Percentiles rank a stretch among this genome's conserved stretches.
These are phyloP conservation scores for Penicillium maclennaniae DNA, from an alignment of 495 filamentous ascomycete species.

Conservation along the genomic window DNA sequence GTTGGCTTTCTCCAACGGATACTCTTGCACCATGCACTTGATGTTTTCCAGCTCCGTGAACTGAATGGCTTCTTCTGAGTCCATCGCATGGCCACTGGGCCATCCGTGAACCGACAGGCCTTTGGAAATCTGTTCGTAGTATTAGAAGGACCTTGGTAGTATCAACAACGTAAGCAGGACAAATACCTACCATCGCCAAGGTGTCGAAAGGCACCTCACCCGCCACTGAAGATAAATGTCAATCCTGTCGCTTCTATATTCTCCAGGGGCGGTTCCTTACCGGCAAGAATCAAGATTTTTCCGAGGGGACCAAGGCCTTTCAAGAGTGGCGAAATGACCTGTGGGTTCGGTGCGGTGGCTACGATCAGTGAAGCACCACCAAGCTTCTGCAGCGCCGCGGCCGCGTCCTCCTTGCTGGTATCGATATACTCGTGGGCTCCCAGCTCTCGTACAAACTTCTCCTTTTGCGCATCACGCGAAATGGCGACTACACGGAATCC, in stretches of 20 bases:
- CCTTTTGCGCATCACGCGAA: conserved; percentile 54
- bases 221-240: conserved; percentile 11
- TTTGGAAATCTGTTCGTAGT: conserved; percentile 25
- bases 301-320: conserved; percentile 53
- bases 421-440: conserved; percentile 70
- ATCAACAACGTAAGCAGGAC: background rate
- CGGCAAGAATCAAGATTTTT: conserved; percentile 56
- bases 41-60: conserved; percentile 57
- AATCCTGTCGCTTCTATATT: background rate
- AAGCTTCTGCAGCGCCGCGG: conserved; percentile 47
- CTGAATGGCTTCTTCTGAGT: conserved; percentile 62
- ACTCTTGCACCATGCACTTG: conserved; percentile 62
- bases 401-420: conserved; percentile 49
- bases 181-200: conserved; percentile 14
- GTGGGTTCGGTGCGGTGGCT: conserved; percentile 57
- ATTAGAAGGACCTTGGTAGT: conserved; percentile 2
- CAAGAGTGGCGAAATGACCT: conserved; percentile 51
- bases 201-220: conserved; percentile 23
- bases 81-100: conserved; percentile 59
- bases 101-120: conserved; percentile 56
- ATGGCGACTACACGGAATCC: conserved; percentile 64
- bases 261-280: background rate
- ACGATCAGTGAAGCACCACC: conserved; percentile 63
- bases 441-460: conserved; percentile 54
- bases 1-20: conserved; percentile 53